Conservation (phyloP, 75 land plant species). For the Picea sitchensis region DNA sequence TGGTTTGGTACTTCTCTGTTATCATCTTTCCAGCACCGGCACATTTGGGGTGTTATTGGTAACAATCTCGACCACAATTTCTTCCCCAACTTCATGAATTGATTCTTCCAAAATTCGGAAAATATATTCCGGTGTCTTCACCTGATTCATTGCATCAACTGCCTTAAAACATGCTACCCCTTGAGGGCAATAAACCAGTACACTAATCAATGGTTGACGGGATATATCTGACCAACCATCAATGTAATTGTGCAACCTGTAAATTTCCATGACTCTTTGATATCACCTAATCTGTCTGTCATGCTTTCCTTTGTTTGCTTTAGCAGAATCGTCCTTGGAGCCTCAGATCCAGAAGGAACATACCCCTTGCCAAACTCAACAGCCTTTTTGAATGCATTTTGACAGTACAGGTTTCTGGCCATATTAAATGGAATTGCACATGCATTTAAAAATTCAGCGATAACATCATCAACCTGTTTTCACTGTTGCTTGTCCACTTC, state of each 20-base stretch:
- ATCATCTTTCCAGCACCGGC: conserved; percentile 33
- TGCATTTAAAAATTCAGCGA: not conserved
- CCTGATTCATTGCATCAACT: not conserved
- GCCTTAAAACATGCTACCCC: not conserved
- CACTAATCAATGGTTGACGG: not conserved
- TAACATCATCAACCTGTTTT: not conserved
- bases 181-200: not conserved
- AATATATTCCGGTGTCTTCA: not conserved
- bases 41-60: conserved; percentile 29
- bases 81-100: conserved; percentile 31
- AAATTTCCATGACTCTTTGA: no score
- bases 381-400: not conserved
- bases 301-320: no score
- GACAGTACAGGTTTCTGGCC: not conserved
- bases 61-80: conserved; percentile 57
- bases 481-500: not conserved
- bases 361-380: not conserved
- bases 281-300: no score
- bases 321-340: no score
- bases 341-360: not conserved
- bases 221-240: not conserved
- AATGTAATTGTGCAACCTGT: no score
- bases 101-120: not conserved
- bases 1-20: conserved; percentile 31
- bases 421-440: not conserved